phyloP scores from a whole-genome alignment of 2,329 filamentous ascomycete genomes.

The Hymenoscyphus salicellus region DNA sequence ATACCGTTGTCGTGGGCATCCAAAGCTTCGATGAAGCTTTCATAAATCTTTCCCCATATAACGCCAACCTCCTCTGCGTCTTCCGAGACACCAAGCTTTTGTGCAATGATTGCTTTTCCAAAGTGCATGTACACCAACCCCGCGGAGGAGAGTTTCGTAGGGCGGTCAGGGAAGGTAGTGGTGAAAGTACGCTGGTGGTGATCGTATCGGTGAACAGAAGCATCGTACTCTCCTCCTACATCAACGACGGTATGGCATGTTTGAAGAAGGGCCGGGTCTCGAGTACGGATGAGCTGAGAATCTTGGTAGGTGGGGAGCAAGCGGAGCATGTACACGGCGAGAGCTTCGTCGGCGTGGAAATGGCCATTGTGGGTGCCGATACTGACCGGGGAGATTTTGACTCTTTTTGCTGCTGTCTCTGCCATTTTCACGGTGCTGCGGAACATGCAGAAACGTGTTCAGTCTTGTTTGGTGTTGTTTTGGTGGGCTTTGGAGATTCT shows the following conservation, averaged over 20 bases:
- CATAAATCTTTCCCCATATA: constrained; percentile 86
- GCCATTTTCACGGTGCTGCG: constrained; percentile 56
- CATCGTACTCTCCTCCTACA: constrained; percentile 92
- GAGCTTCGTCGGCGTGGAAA: constrained; percentile 97
- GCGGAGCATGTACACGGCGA: constrained; percentile 94
- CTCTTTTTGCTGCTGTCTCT: constrained; percentile 72
- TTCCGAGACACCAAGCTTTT: constrained; percentile 58
- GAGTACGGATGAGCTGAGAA: constrained; percentile 77
- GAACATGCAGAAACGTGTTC: constrained; percentile 40
- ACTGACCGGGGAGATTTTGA: constrained; percentile 65
- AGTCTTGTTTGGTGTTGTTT: constrained; percentile 13
- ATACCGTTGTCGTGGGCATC: constrained; percentile 98
- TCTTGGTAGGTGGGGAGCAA: constrained; percentile 76
- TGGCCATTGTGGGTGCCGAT: constrained; percentile 94
- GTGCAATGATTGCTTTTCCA: constrained; percentile 76
- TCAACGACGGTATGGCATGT: constrained; percentile 94
- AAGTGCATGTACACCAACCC: constrained; percentile 96
- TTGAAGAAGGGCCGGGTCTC: constrained; percentile 73
- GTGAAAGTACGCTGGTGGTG: constrained; percentile 94
- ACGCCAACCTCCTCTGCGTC: constrained; percentile 67
- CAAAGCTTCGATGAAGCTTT: constrained; percentile 89
- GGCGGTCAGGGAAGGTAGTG: constrained; percentile 77
- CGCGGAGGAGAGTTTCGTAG: constrained; percentile 88
- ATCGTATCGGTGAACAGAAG: constrained; percentile 76
- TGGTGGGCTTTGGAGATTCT: neutral